Base-by-base conservation (phyloP, 257 asterid species). In the Gynochthodes officinalis region DNA sequence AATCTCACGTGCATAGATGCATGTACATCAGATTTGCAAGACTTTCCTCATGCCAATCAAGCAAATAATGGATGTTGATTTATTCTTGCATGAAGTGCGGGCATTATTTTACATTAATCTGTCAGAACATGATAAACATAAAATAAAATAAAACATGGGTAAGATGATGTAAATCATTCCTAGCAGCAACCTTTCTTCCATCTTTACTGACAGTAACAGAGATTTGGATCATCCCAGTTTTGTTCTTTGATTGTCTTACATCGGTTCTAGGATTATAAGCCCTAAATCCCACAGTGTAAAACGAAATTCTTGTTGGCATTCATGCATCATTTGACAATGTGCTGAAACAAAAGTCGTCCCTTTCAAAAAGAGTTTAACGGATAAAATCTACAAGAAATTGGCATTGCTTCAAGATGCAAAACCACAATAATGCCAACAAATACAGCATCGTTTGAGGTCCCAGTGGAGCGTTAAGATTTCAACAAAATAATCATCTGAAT, bases 381-480 rank as follows among this genome's bases (percentile, higher is more conserved):
- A 57, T 57, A 69, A 28, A 52, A 53, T 53, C 25, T 49, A 25
- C 2, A 49, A 44, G 12, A 14, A 23, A 54, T 44, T n/a, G 53
- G 49, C 52, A 33, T 19, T 37, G 73, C 49, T 69, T 69, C 21
- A 64, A 64, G 62, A 49, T 30, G n/a, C 57, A 32, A 62, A 33
- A 68, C 59, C 25, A 48, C 73, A 33, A 35, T 27, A 35, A 55
- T 69, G 61, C 48, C 4, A 32, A 9, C 73, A 9, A 50, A 69
- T 32, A 55, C 63, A 32, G 19, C 63, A 52, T 33, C 42, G 28
- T 44, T 55, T 46, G 32, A 50, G 69, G 69, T n/a, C 76, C 52
- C 60, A 40, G 35, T 35, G 76, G 72, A 73, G 77, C 77, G 72
- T 50, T 1, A 39, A 52, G 66, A 30, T 67, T 64, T 64, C 77